Base-by-base conservation (phyloP, 495 filamentous ascomycete species). In the Penicillium mononematosum region DNA sequence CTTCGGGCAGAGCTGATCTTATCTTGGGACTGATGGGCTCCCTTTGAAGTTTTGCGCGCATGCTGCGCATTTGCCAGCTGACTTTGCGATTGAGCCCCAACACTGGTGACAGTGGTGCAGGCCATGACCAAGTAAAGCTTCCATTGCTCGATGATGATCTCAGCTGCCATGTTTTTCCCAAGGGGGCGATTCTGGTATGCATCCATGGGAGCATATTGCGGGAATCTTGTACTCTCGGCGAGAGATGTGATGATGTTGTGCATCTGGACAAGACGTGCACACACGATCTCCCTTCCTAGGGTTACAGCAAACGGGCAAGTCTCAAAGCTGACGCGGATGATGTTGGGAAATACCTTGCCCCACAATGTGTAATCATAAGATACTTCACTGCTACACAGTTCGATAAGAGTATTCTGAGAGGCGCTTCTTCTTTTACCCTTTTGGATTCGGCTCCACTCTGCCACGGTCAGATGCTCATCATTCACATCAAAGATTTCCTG, bases 61-160 rank as follows among this genome's bases (percentile, higher is more conserved):
- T 98, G 92, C 62, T 96, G 90, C n/a, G 81, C 79, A 59, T 84
- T 81, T 43, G 73, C 81, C 32, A 78, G 66, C 61, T 73, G 83
- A 62, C 64, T 83, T 62, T 81, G 84, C 42, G 82, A 84, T 31
- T 82, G 79, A 17, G 80, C 84, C 17, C 92, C 92, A 17, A 90
- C 84, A 56, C 91, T 93, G 29, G 88, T 92, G 27, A 99, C 79
- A 0, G 95, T 99, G 9, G 92, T 96, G 69, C 95, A 99, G 6
- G 95, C 95, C 73, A 98, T 96, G 44, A 96, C 89, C 42, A 99
- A 80, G 67, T 97, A 97, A n/a, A 98, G 76, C 71, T 96, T 98
- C 93, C 93, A 99, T 70, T 99, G 94, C 67, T 98, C 94, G 56
- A 98, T 83, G 53, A 98, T 76, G 39, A 95, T 85, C 50, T 96